phyloP scores from a whole-genome alignment of 805 yeast genomes.

The Monosporozyma yasuniensis region DNA sequence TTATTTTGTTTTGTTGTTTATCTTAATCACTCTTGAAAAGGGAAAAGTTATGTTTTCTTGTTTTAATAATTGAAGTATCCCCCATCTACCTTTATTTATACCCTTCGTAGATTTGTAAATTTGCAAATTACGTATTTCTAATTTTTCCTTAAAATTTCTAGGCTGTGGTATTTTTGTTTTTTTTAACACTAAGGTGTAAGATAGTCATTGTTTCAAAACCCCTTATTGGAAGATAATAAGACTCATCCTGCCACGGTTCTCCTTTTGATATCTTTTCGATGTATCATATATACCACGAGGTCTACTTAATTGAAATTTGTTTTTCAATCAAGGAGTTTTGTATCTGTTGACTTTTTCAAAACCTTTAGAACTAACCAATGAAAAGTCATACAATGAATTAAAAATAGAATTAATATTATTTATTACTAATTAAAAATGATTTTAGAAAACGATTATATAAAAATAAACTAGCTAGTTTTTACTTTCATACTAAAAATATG shows the following conservation, averaged over 20 bases:
- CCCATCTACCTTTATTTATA: background rate
- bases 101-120: background rate
- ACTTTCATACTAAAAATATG: no score
- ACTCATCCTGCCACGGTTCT: no score
- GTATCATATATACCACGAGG: no score
- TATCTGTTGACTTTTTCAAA: no score
- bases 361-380: no score
- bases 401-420: background rate
- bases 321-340: no score
- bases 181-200: background rate
- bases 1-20: background rate
- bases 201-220: no score
- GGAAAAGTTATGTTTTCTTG: background rate
- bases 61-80: background rate
- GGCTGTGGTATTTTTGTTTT: no score
- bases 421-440: background rate
- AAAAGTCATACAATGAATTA: no score
- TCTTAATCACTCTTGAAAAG: background rate
- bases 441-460: background rate
- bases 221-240: no score
- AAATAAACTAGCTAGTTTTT: background rate
- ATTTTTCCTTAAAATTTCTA: background rate
- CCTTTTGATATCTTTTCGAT: no score
- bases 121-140: background rate
- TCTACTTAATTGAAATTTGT: no score